Evolutionary conservation across 495 filamentous ascomycete genomes (phyloP).

Genomic region (Penicillium arizonense): DNA sequence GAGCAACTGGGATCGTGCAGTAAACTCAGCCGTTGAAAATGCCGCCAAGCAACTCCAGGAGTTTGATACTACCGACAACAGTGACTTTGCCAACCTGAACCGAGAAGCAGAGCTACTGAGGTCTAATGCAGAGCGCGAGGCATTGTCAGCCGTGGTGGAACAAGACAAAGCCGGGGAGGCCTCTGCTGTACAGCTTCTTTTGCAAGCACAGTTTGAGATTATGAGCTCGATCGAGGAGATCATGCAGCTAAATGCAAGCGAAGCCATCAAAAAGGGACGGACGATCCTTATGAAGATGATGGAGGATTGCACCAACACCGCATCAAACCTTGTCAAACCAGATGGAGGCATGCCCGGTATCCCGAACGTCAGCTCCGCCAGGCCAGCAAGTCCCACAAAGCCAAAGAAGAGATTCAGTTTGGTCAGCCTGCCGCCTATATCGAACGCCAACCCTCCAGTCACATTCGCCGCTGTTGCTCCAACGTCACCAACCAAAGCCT

Average conservation of each 20-base stretch:
- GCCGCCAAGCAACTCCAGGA: conserved; percentile 74
- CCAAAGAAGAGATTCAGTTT: conserved; percentile 63
- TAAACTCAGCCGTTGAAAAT: conserved; percentile 85
- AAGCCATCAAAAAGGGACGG: conserved; percentile 78
- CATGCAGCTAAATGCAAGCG: conserved; percentile 71
- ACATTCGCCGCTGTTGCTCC: conserved; percentile 39
- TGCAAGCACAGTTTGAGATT: conserved; percentile 89
- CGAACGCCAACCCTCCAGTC: conserved; percentile 26
- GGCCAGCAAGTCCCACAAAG: conserved; percentile 66
- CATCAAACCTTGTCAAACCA: conserved; percentile 84
- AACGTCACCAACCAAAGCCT: conserved; percentile 62
- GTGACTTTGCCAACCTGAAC: conserved; percentile 68
- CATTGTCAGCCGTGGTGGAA: conserved; percentile 72
- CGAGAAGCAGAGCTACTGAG: conserved; percentile 84
- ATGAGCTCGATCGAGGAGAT: conserved; percentile 78
- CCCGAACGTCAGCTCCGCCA: conserved; percentile 60
- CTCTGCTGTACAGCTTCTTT: conserved; percentile 72
- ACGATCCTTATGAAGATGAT: conserved; percentile 77
- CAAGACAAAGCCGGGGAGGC: conserved; percentile 81
- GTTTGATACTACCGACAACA: conserved; percentile 68
- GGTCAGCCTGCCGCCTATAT: conserved; percentile 33
- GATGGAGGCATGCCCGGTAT: conserved; percentile 70
- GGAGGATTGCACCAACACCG: conserved; percentile 65
- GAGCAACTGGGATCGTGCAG: conserved; percentile 78
- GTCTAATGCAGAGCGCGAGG: conserved; percentile 79